Conservation (phyloP, 2,329 filamentous ascomycete genomes). For the Periconia macrospinosa region DNA sequence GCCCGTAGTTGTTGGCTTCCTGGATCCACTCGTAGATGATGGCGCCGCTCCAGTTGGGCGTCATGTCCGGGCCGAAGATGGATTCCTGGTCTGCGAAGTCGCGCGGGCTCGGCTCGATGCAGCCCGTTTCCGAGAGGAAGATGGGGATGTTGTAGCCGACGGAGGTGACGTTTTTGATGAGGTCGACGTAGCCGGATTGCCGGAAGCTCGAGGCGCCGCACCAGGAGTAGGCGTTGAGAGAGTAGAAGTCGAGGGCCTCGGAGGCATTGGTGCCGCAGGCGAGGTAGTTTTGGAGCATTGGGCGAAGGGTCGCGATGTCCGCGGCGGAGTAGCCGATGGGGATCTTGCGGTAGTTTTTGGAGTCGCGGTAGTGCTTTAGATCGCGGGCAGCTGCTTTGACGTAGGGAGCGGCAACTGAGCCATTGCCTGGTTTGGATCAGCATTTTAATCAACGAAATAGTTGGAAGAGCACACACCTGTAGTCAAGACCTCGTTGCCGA, state of each 20-base stretch:
- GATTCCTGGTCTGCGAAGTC: conserved; percentile 72
- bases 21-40: conserved; percentile 92
- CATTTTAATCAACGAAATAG: conserved; percentile 1
- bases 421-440: conserved; percentile 29
- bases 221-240: conserved; percentile 79
- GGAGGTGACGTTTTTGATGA: conserved; percentile 68
- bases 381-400: conserved; percentile 81
- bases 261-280: conserved; percentile 70
- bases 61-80: conserved; percentile 76
- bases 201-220: conserved; percentile 55
- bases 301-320: conserved; percentile 72
- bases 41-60: conserved; percentile 70
- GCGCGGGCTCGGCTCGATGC: conserved; percentile 66
- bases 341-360: conserved; percentile 76
- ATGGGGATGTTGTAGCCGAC: conserved; percentile 70
- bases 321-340: conserved; percentile 87
- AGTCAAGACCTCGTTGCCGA: conserved; percentile 85
- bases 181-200: conserved; percentile 68
- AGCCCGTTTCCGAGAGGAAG: conserved; percentile 78
- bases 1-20: conserved; percentile 79
- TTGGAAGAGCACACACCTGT: conserved; percentile 33
- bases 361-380: conserved; percentile 77
- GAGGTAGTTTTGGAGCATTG: conserved; percentile 72
- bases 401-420: conserved; percentile 72
- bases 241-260: conserved; percentile 80